These are phyloP conservation scores for Fabrea salina DNA, from an alignment of 169 alveolate genomes.

Conservation along the genomic window DNA sequence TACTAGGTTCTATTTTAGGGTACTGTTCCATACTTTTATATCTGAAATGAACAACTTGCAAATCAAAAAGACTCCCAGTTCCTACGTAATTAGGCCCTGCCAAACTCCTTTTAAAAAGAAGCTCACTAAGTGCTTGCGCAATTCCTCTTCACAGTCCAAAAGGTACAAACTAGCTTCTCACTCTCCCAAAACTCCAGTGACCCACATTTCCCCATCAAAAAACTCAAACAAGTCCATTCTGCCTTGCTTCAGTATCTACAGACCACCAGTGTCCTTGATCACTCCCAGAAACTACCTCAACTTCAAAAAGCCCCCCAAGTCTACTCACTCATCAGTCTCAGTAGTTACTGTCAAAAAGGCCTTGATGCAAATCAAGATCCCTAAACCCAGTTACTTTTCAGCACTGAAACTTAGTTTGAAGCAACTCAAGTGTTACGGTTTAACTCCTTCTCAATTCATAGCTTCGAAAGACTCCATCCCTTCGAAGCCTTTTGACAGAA, in stretches of 20 bases:
- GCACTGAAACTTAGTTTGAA: background rate
- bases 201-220: background rate
- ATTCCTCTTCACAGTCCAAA: background rate
- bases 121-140: background rate
- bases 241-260: background rate
- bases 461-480: background rate
- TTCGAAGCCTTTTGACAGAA: background rate
- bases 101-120: background rate
- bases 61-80: background rate
- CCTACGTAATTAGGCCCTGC: background rate
- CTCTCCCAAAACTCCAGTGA: background rate
- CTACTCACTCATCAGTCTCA: too few relatives aligned
- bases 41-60: background rate
- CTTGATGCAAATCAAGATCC: background rate
- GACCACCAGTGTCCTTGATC: background rate
- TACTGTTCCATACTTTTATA: background rate
- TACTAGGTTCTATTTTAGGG: too few relatives aligned
- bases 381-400: background rate
- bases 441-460: background rate
- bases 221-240: background rate
- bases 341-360: background rate
- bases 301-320: background rate
- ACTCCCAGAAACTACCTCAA: background rate
- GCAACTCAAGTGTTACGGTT: background rate
- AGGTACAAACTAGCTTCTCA: background rate